Evolutionary conservation across 2,329 filamentous ascomycete genomes (phyloP), one percentile per base, ranked within the genome.

Genomic region (Neofusicoccum umdonicola): DNA sequence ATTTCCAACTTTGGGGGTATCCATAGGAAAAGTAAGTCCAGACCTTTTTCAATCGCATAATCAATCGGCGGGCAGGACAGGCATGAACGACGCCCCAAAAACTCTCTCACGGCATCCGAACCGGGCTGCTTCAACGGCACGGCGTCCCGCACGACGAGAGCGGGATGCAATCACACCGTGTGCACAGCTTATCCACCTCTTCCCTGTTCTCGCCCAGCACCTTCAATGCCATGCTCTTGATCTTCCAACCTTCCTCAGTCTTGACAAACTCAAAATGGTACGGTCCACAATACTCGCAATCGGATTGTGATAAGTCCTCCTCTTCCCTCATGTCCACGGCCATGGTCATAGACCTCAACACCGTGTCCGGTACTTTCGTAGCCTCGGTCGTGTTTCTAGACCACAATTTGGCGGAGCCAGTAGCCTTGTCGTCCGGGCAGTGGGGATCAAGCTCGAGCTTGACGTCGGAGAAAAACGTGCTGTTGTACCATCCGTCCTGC

Each of bases 161-260:
- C 15, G 56, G 56, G 31, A 60, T 60, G n/a, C 31, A 47, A 31
- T 47, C 42, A 37, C 56, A 60, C 42, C 11, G 47, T 9, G 56
- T 60, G 27, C 42, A 47, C n/a, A 8, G 31, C 15, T 11, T 31
- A 17, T 60, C 56, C 42, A 13, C 31, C 41, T 47, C 56, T 39
- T 60, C 56, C 42, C 56, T 19, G 12, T 48, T 27, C n/a, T 60
- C 56, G 15, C 42, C 9, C 56, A 60, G 39, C 8, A 60, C 56
- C n/a, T 60, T 60, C n/a, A 60, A 9, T 9, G 41, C n/a, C 56
- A 60, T 60, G 3, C 15, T 39, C 31, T 60, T 47, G 42, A 60
- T 60, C 42, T 60, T 60, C 56, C 56, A 60, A 2, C 34, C 56
- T 39, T 19, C 42, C 5, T 27, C 56, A 31, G 41, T 27, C n/a